Base-by-base conservation (phyloP, 768 basidiomycete genomes). In the Amanita muscaria region DNA sequence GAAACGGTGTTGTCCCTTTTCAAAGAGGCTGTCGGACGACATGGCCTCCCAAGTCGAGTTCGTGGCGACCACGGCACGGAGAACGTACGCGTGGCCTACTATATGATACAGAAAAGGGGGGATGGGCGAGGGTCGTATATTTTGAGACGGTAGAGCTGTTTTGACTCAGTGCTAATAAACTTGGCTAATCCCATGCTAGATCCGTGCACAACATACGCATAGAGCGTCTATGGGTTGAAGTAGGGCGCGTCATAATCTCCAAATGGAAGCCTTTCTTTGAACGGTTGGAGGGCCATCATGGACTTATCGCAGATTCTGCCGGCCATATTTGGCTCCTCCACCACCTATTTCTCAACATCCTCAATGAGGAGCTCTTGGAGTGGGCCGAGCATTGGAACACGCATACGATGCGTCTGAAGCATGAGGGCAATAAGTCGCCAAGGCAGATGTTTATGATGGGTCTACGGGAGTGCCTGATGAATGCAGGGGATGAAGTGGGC, bases 1-100 rank as follows among this genome's bases (percentile, higher is more conserved):
- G 30, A 51, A 0, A 74, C 69, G 3, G 67, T 72, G 2, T 55
- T 68, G 8, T 35, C 55, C 3, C 44, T 73, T 1, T 72, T 73
- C 48, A 51, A 11, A 21, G 40, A 5, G 36, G 19, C 0, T 59
- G 60, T 50, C 3, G 15, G 18, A 9, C 11, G 3, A 3, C 46
- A 53, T 36, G 62, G 62, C 15, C 12, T 42, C 12, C 61, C 58
- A 0, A 55, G 55, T 16, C 47, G 58, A 16, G 44, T 59, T 1
- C 49, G 60, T 9, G 61, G 60, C 4, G 61, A 63, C 35, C 58
- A 62, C 46, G 62, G 61, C 3, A 48, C 42, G 10, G 59, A 62
- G 49, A 63, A 63, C 39, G 29, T 59, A 10, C 34, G 15, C 2
- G 52, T 58, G 23, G 61, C 58, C 2, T 19, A 23, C 14, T 49